Conservation (phyloP, 345 rosid species). For the Populus simonii region DNA sequence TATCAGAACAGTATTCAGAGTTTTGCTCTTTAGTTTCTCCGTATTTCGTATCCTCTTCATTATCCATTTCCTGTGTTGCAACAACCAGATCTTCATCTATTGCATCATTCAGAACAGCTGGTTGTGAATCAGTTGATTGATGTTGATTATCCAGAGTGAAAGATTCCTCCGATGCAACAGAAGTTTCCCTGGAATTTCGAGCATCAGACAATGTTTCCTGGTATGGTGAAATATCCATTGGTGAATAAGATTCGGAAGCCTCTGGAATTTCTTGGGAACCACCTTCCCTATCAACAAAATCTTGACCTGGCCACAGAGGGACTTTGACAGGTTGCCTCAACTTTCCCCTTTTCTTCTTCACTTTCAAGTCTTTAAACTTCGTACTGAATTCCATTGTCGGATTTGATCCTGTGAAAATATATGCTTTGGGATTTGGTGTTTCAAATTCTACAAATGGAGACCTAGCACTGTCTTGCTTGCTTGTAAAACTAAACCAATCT, state of each 20-base stretch:
- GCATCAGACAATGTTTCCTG: conserved; percentile 43
- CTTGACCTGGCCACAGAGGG: conserved; percentile 49
- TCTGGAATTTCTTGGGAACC: conserved; percentile 45
- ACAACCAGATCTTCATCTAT: conserved; percentile 56
- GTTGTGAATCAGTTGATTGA: conserved; percentile 34
- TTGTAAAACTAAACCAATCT: conserved; percentile 31
- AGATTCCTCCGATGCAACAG: conserved; percentile 62
- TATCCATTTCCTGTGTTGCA: conserved; percentile 63
- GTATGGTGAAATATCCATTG: conserved; percentile 84
- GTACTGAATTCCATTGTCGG: conserved; percentile 57
- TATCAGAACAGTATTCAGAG: conserved; percentile 29
- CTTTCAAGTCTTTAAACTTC: conserved; percentile 42
- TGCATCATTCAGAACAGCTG: conserved; percentile 33
- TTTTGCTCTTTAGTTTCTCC: conserved; percentile 35
- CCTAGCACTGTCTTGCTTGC: conserved; percentile 31
- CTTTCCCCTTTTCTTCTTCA: conserved; percentile 62
- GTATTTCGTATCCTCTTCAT: conserved; percentile 29
- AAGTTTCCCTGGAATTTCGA: conserved; percentile 44
- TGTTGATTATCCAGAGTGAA: conserved; percentile 30
- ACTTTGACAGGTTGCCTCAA: conserved; percentile 51
- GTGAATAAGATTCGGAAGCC: conserved; percentile 62
- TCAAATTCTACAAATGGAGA: conserved; percentile 49
- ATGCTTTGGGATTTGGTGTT: conserved; percentile 47
- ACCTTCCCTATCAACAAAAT: conserved; percentile 45
- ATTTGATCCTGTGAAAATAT: conserved; percentile 40